Conservation (phyloP, 169 alveolate species). For the Cryptosporidium tyzzeri region DNA sequence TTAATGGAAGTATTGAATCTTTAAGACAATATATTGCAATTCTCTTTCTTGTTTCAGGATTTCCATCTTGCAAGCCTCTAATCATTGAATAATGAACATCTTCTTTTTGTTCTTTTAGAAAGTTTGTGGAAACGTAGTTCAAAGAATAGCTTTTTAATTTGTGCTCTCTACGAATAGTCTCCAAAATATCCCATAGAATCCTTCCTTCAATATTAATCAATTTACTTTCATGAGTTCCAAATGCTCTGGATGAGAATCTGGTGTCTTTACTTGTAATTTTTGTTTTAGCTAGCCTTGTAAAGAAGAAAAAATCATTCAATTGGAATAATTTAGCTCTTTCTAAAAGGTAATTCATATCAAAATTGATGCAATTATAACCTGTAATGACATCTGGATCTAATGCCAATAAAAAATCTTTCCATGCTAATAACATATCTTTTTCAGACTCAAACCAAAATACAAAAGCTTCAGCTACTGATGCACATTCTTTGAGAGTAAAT, state of each 20-base stretch:
- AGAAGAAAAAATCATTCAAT: slow-evolving; percentile 84
- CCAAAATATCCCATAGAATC: slow-evolving; percentile 95
- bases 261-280: slow-evolving; percentile 82
- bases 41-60: slow-evolving; percentile 96
- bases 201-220: slow-evolving; percentile 96
- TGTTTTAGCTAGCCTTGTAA: slow-evolving; percentile 31
- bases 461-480: slow-evolving; percentile 88
- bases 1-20: slow-evolving; percentile 97
- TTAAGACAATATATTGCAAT: slow-evolving; percentile 99
- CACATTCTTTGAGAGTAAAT: slow-evolving; percentile 87
- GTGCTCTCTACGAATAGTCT: slow-evolving; percentile 95
- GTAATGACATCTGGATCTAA: slow-evolving; percentile 96
- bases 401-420: slow-evolving; percentile 86
- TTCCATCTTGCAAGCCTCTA: slow-evolving; percentile 92
- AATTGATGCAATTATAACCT: slow-evolving; percentile 98
- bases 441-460: slow-evolving; percentile 90
- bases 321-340: slow-evolving; percentile 93
- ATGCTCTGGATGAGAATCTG: slow-evolving; percentile 88
- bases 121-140: slow-evolving; percentile 96
- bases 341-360: slow-evolving; percentile 96
- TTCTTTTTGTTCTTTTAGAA: slow-evolving; percentile 98
- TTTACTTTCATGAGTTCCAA: slow-evolving; percentile 94
- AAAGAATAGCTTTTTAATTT: slow-evolving; percentile 96
- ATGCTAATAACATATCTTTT: slow-evolving; percentile 88
- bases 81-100: slow-evolving; percentile 98